These are phyloP conservation scores for Streptanthus diversifolius DNA, from an alignment of 345 rosid genomes.

Conservation along the genomic window DNA sequence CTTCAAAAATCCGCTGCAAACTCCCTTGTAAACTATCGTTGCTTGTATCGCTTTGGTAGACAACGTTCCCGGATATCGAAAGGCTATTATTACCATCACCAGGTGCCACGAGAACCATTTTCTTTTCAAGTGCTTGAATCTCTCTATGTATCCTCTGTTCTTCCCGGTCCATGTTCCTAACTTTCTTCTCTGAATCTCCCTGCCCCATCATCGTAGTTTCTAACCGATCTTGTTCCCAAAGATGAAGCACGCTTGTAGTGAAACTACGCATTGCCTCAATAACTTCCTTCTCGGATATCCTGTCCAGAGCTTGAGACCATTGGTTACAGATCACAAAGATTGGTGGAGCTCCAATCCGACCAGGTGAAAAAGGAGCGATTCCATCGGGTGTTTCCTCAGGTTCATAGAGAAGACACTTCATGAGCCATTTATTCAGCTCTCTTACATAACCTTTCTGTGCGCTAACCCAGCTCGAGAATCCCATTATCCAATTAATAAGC, in stretches of 20 bases:
- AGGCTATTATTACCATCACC: constrained; percentile 25
- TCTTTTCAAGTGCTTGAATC: constrained; percentile 88
- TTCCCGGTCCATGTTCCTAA: constrained; percentile 59
- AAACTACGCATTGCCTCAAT: constrained; percentile 65
- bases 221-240: constrained; percentile 73
- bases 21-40: constrained; percentile 63
- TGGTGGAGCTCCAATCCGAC: constrained; percentile 89
- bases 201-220: constrained; percentile 52
- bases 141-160: constrained; percentile 85
- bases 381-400: constrained; percentile 95
- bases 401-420: constrained; percentile 74
- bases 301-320: constrained; percentile 80
- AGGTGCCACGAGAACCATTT: constrained; percentile 47
- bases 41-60: constrained; percentile 73
- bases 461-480: constrained; percentile 73
- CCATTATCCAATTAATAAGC: constrained; percentile 65
- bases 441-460: constrained; percentile 73
- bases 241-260: constrained; percentile 58
- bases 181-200: constrained; percentile 64
- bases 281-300: constrained; percentile 87
- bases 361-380: constrained; percentile 81
- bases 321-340: constrained; percentile 93
- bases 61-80: constrained; percentile 40
- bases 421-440: constrained; percentile 83
- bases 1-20: constrained; percentile 68